These are phyloP conservation scores for Bruguiera gymnorhiza DNA, from an alignment of 345 rosid genomes.

Conservation along the genomic window DNA sequence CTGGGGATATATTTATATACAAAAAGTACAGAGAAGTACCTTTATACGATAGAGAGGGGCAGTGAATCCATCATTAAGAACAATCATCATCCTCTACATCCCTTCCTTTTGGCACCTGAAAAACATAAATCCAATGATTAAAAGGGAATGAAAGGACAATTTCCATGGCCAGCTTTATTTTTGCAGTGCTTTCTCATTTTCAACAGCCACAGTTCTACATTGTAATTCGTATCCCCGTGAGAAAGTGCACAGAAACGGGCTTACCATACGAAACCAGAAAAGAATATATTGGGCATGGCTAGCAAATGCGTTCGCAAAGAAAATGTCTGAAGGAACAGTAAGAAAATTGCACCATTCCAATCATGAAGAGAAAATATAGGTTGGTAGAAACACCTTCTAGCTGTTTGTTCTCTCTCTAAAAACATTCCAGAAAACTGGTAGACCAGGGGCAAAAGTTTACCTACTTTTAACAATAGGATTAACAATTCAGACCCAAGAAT, in stretches of 20 bases:
- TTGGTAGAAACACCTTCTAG: no score
- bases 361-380: no score
- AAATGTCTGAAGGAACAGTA: no score
- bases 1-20: background rate
- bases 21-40: conserved; percentile 31
- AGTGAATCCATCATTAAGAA: conserved; percentile 72
- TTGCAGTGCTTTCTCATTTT: background rate
- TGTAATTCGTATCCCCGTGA: background rate
- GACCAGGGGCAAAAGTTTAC: background rate
- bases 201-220: background rate
- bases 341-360: no score
- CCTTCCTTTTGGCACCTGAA: conserved; percentile 86
- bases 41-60: conserved; percentile 86
- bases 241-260: background rate
- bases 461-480: conserved; percentile 1
- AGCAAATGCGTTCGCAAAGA: no score
- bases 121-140: background rate
- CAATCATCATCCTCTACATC: conserved; percentile 87
- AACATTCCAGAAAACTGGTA: no score
- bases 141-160: background rate
- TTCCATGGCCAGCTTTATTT: background rate
- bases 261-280: background rate
- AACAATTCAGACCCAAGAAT: no score
- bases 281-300: background rate
- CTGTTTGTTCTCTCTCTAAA: no score